phyloP scores from a whole-genome alignment of 768 basidiomycete species.

The Leccinellum rugosiceps region DNA sequence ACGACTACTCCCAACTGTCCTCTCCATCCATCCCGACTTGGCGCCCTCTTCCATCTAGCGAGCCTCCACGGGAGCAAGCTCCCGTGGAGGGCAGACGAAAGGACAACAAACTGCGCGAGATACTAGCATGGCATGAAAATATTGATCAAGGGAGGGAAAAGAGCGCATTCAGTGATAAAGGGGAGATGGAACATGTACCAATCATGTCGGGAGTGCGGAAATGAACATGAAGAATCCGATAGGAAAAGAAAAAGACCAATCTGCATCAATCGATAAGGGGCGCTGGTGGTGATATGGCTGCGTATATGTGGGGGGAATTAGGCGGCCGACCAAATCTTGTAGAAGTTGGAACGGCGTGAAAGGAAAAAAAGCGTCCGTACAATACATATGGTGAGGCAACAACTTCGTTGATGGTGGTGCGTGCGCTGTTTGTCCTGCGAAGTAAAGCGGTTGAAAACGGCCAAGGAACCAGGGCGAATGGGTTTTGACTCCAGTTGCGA shows the following conservation, averaged over 20 bases:
- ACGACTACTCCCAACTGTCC: slow-evolving; percentile 1
- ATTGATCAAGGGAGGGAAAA: slow-evolving; percentile 14
- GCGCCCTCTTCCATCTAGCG: slow-evolving; percentile 71
- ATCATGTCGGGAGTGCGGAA: slow-evolving; percentile 13
- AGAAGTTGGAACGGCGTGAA: slow-evolving; percentile 42
- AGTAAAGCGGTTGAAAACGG: slow-evolving; percentile 19
- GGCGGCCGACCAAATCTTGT: slow-evolving; percentile 27
- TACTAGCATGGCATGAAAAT: slow-evolving; percentile 25
- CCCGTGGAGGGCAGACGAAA: slow-evolving; percentile 59
- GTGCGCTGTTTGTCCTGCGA: slow-evolving; percentile 18
- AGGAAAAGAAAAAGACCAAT: slow-evolving; percentile 19
- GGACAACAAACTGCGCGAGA: slow-evolving; percentile 53
- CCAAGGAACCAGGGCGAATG: slow-evolving; percentile 11
- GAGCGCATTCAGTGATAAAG: slow-evolving; percentile 21
- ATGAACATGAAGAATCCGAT: slow-evolving; percentile 28
- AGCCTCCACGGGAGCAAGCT: slow-evolving; percentile 45
- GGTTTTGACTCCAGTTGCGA: slow-evolving; percentile 19
- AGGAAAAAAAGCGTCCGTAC: slow-evolving; percentile 76
- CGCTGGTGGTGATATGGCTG: slow-evolving; percentile 29
- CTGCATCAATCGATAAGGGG: slow-evolving; percentile 30
- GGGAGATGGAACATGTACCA: slow-evolving; percentile 23
- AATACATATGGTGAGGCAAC: slow-evolving; percentile 42
- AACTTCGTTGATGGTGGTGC: slow-evolving; percentile 29
- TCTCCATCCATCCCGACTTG: slow-evolving; percentile 28
- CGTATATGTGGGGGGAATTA: slow-evolving; percentile 26